These are phyloP conservation scores for Pichia cephalocereana DNA, from an alignment of 805 yeast genomes.

Conservation along the genomic window DNA sequence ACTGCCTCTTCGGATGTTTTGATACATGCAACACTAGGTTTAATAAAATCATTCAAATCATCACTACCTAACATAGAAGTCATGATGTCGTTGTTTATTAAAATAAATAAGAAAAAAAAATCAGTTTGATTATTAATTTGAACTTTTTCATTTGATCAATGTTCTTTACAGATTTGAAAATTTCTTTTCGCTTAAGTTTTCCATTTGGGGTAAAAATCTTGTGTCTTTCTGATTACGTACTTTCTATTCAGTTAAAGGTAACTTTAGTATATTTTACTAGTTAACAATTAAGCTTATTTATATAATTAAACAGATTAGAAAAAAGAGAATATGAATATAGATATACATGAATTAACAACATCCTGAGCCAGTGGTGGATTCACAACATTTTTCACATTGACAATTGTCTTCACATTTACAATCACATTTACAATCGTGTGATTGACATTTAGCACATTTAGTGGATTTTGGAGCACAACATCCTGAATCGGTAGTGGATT, in stretches of 20 bases:
- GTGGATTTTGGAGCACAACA: background rate
- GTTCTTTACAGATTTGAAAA: no score
- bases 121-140: no score
- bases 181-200: no score
- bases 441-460: background rate
- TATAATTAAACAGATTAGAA: background rate
- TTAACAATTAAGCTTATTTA: no score
- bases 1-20: slow-evolving; percentile 56
- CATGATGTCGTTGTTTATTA: slow-evolving; percentile 34
- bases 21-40: slow-evolving; percentile 91
- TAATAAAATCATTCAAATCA: slow-evolving; percentile 87
- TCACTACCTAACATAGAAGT: slow-evolving; percentile 82
- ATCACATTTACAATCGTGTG: background rate
- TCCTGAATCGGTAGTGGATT: background rate
- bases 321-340: background rate
- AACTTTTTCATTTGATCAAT: no score
- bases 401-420: background rate
- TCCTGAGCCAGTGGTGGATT: background rate
- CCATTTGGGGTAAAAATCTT: no score
- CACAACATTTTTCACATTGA: background rate
- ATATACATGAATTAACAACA: background rate
- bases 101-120: background rate
- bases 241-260: no score
- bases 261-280: no score
- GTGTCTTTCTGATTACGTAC: no score